Evolutionary conservation across 257 asterid genomes (phyloP).

Genomic region (Eustoma russellianum): DNA sequence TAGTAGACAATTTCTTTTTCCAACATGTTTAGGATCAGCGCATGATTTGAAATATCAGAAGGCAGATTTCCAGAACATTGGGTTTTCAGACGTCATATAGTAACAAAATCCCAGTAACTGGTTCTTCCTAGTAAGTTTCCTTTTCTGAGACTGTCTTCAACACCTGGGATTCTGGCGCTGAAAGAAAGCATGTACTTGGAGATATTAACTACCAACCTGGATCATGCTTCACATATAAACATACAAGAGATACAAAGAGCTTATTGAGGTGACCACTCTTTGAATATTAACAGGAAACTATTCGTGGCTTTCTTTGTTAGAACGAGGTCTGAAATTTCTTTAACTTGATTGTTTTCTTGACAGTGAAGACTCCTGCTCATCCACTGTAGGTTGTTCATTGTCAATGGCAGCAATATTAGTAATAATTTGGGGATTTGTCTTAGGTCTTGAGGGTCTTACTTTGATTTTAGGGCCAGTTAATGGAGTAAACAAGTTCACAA

Average conservation of each 20-base stretch:
- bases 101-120: too few relatives aligned
- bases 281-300: constrained; percentile 9
- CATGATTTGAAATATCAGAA: too few relatives aligned
- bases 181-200: constrained; percentile 18
- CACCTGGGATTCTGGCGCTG: constrained; percentile 37
- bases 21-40: too few relatives aligned
- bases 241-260: constrained; percentile 34
- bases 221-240: constrained; percentile 29
- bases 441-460: neutral
- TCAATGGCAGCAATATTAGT: constrained; percentile 13
- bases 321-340: constrained; percentile 10
- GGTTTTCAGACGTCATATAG: too few relatives aligned
- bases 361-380: constrained; percentile 77
- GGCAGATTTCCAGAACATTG: too few relatives aligned
- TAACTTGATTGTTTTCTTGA: constrained; percentile 13
- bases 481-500: constrained; percentile 29
- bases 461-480: constrained; percentile 28
- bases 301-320: constrained; percentile 4
- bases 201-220: constrained; percentile 16
- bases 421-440: constrained; percentile 1
- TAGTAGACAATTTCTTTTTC: too few relatives aligned
- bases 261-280: constrained; percentile 40
- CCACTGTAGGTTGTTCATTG: constrained; percentile 45
- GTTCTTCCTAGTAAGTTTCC: too few relatives aligned
- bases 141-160: too few relatives aligned